Base-by-base conservation (phyloP, 2,329 filamentous ascomycete species). In the Achaetomium macrosporum region DNA sequence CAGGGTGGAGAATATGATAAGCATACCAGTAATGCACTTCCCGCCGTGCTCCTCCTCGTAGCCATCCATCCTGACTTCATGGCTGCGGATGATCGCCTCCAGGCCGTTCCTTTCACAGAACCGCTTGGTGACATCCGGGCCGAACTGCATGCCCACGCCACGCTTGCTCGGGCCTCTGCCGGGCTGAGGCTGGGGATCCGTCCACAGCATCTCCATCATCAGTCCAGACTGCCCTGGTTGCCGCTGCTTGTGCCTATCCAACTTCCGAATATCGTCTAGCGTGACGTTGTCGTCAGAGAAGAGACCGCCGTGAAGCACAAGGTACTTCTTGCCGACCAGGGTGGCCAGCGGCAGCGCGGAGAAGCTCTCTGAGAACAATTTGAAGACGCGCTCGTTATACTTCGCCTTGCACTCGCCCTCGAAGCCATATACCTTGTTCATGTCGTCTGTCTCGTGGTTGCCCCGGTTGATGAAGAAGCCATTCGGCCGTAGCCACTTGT, bases 171-270 rank as follows among this genome's bases (percentile, higher is more conserved):
- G 93, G 9, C 91, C 90, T 61, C 93, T 84, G 48, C 93, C 93
- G 29, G 87, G 84, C 62, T 84, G 78, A 0, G 87, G 79, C 69
- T 99, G 93, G 2, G 93, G 93, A 67, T 99, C 93, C 1, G 93
- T 97, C 93, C 93, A 99, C 43, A 99, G 81, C 93, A 99, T 99
- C 73, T 99, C 93, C 93, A 99, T 99, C 93, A 99, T 99, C 63
- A 99, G 74, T 13, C 93, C 93, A 45, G 87, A 75, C 69, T 99
- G 93, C 31, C 93, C 93, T 2, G 93, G 92, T 65, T 97, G 92
- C 57, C 89, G 81, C 72, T 97, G 93, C 68, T 82, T 84, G 73
- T 96, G 91, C 60, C 92, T 80, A 71, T 97, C 85, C 53, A 97
- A 76, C 73, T 95, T 95, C 61, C 93, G 83, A 61, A 99, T 95